Evolutionary conservation across 805 yeast genomes (phyloP).

Genomic region (Spathaspora arborariae): DNA sequence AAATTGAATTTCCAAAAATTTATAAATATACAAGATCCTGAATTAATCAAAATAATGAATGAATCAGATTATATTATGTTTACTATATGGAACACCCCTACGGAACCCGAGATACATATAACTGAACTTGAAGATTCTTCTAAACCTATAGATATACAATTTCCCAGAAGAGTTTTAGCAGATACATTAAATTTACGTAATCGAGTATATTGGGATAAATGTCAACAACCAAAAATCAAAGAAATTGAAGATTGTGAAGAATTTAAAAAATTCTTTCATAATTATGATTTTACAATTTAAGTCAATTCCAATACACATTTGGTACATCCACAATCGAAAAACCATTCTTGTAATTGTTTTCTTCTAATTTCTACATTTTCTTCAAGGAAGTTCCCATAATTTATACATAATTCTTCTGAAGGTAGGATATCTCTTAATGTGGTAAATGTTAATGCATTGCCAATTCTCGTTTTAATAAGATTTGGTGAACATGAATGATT

Average conservation of each 20-base stretch:
- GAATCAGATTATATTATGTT: constrained; percentile 36
- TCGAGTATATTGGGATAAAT: constrained; percentile 72
- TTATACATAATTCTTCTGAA: constrained; percentile 55
- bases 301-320: constrained; percentile 34
- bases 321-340: constrained; percentile 52
- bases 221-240: constrained; percentile 58
- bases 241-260: constrained; percentile 61
- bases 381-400: constrained; percentile 51
- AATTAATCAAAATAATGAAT: constrained; percentile 19
- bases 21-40: constrained; percentile 17
- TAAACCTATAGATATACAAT: constrained; percentile 65
- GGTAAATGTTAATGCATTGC: constrained; percentile 38
- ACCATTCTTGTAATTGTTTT: constrained; percentile 48
- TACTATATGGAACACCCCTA: constrained; percentile 21
- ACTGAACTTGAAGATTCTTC: constrained; percentile 19
- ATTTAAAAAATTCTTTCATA: constrained; percentile 54
- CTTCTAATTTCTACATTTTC: constrained; percentile 41
- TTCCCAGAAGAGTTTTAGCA: constrained; percentile 79
- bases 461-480: constrained; percentile 40
- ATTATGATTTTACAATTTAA: constrained; percentile 45
- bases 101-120: constrained; percentile 14
- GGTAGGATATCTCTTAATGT: constrained; percentile 35
- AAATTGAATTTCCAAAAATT: constrained; percentile 40
- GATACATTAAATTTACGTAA: constrained; percentile 55
- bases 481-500: constrained; percentile 67